Conservation (phyloP, 1,139 yeast species). For the Magnusiomyces magnusii region DNA sequence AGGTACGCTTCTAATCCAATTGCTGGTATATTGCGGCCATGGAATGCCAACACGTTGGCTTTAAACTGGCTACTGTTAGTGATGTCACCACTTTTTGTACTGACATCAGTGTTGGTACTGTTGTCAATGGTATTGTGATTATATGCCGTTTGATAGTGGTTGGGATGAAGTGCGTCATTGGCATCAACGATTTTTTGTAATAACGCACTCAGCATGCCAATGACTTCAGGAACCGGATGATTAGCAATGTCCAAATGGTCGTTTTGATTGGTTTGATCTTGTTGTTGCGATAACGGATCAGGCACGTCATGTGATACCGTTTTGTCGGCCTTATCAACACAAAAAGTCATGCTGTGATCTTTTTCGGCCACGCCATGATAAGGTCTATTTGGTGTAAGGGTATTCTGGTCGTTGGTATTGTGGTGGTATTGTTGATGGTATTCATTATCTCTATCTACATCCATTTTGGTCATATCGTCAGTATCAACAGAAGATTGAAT, state of each 20-base stretch:
- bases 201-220: constrained; percentile 77
- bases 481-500: not conserved
- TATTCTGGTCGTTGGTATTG: not conserved
- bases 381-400: constrained; percentile 11
- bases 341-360: no score
- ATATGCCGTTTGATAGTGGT: constrained; percentile 46
- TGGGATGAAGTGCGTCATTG: constrained; percentile 78
- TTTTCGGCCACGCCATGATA: no score
- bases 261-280: not conserved
- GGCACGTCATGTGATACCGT: no score
- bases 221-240: constrained; percentile 72
- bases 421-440: not conserved
- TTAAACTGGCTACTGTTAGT: constrained; percentile 36
- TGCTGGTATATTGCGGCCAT: constrained; percentile 93
- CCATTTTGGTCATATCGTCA: no score
- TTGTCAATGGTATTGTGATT: constrained; percentile 31
- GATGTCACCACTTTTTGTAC: constrained; percentile 1
- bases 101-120: constrained; percentile 10
- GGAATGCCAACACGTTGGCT: constrained; percentile 81
- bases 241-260: constrained; percentile 73
- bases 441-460: not conserved
- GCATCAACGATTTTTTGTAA: constrained; percentile 83
- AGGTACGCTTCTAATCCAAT: constrained; percentile 84
- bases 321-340: no score
- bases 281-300: no score